Conservation (phyloP, 1,284 basidiomycete genomes). For the Crepidotus sp. region DNA sequence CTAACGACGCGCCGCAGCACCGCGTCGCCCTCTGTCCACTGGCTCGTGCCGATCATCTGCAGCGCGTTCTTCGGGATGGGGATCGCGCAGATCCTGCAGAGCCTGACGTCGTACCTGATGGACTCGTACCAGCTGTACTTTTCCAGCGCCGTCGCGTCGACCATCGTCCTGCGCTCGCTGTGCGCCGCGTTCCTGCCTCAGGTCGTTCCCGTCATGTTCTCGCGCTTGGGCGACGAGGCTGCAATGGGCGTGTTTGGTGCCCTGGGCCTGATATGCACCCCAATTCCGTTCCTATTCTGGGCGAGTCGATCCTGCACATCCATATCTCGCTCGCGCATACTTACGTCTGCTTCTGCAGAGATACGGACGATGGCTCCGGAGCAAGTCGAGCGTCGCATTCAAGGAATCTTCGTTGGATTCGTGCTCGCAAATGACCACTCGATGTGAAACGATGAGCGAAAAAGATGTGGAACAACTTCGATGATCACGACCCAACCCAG, state of each 20-base stretch:
- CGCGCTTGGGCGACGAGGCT: conserved; percentile 56
- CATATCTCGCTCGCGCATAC: background rate
- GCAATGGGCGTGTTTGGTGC: conserved; percentile 61
- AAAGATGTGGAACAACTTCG: conserved; percentile 11
- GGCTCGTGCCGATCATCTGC: conserved; percentile 62
- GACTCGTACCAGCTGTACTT: conserved; percentile 70
- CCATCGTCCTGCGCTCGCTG: conserved; percentile 54
- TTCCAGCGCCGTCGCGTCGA: conserved; percentile 69
- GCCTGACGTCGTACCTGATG: conserved; percentile 64
- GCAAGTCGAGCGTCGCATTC: conserved; percentile 43
- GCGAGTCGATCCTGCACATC: conserved; percentile 26
- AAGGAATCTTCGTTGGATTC: conserved; percentile 25
- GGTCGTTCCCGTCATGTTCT: conserved; percentile 52
- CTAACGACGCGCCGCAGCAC: conserved; percentile 31
- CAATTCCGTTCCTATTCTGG: conserved; percentile 42
- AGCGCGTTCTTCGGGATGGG: conserved; percentile 54
- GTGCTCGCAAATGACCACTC: conserved; percentile 6
- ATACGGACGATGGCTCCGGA: conserved; percentile 51
- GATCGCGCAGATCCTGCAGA: conserved; percentile 53
- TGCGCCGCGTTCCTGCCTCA: conserved; percentile 70
- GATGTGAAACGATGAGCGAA: conserved; percentile 13
- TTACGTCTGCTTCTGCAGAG: conserved; percentile 28
- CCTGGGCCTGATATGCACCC: conserved; percentile 46
- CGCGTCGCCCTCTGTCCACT: conserved; percentile 58
- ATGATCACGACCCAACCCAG: background rate